Base-by-base conservation (phyloP, 2,329 filamentous ascomycete genomes). In the Cryphonectria japonica region DNA sequence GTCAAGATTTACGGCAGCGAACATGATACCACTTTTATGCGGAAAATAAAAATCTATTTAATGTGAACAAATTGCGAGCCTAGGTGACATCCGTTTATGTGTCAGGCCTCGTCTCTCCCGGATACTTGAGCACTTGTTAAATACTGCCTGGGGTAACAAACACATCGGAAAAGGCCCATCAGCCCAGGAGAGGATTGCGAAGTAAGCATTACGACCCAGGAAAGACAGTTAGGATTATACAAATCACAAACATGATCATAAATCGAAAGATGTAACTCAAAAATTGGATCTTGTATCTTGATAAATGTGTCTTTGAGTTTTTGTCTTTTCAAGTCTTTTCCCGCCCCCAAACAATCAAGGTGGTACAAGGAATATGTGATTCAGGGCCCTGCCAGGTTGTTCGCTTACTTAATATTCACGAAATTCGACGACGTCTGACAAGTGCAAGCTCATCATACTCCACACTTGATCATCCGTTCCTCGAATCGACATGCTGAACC, bases 1-100 rank as follows among this genome's bases (percentile, higher is more conserved):
- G 26, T 57, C 46, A 32, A 59, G 14, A 32, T 26, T 32, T 19
- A 29, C 29, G 14, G 32, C 54, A 29, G 54, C 29, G 54, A 59
- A 19, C 29, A 34, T 32, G 54, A 59, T 59, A 59, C 54, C 54
- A 59, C 54, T 32, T 59, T 59, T 59, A 59, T 59, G 29, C 54
- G 29, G 32, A 59, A 2, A 59, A 32, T 29, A 29, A 32, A 16
- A 50, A 50, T 50, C 7, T 50, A 32, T 59, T 7, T 32, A 59
- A 59, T 34, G 16, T 8, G 54, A 29, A 32, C 54, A 59, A 32
- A 3, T 32, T 59, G 54, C 29, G 5, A 59, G 29, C 26, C 54
- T 7, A 57, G 26, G 26, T 59, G 54, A 59, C 29, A 34, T 16
- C 7, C 26, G 5, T 34, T 34, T 34, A 8, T n/a, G 22, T n/a